Conservation (phyloP, 1,284 basidiomycete species). For the Trichosporon sp. region DNA sequence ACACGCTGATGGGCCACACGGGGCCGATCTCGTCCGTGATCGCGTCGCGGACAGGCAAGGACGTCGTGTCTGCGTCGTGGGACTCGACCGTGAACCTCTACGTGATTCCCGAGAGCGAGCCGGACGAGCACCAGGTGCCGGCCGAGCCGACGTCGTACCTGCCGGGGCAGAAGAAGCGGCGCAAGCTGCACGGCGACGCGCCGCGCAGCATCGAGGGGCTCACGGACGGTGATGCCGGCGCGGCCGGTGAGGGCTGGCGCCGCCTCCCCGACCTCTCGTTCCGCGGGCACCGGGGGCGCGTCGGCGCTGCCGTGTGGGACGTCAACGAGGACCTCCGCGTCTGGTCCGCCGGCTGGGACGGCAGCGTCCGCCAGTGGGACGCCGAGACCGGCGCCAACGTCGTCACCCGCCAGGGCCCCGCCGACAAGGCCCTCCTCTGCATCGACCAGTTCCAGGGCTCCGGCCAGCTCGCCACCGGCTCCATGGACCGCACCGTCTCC, state of each 20-base stretch:
- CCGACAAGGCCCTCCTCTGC: slow-evolving; percentile 51
- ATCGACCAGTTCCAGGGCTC: slow-evolving; percentile 49
- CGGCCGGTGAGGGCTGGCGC: slow-evolving; percentile 42
- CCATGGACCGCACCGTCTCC: slow-evolving; percentile 53
- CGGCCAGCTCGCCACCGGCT: slow-evolving; percentile 52
- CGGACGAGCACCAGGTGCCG: slow-evolving; percentile 45
- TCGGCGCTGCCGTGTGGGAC: slow-evolving; percentile 46
- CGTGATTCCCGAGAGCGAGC: slow-evolving; percentile 38
- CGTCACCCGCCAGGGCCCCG: slow-evolving; percentile 46
- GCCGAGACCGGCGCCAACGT: slow-evolving; percentile 47
- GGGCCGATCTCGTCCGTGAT: slow-evolving; percentile 65
- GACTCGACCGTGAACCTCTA: slow-evolving; percentile 73
- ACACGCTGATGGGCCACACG: slow-evolving; percentile 67
- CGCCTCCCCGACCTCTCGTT: slow-evolving; percentile 41
- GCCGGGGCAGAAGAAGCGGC: slow-evolving; percentile 57
- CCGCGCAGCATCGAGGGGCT: slow-evolving; percentile 52
- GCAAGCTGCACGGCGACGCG: slow-evolving; percentile 47
- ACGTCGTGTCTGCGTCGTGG: slow-evolving; percentile 71
- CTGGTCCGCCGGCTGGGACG: slow-evolving; percentile 52
- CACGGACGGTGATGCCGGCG: slow-evolving; percentile 39
- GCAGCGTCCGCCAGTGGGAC: slow-evolving; percentile 53
- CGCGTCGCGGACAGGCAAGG: slow-evolving; percentile 56
- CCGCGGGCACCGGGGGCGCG: slow-evolving; percentile 44
- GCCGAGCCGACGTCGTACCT: slow-evolving; percentile 46
- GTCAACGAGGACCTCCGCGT: slow-evolving; percentile 30